These are phyloP conservation scores for Penicillium sp. DNA, from an alignment of 2,329 filamentous ascomycete genomes.

Conservation along the genomic window DNA sequence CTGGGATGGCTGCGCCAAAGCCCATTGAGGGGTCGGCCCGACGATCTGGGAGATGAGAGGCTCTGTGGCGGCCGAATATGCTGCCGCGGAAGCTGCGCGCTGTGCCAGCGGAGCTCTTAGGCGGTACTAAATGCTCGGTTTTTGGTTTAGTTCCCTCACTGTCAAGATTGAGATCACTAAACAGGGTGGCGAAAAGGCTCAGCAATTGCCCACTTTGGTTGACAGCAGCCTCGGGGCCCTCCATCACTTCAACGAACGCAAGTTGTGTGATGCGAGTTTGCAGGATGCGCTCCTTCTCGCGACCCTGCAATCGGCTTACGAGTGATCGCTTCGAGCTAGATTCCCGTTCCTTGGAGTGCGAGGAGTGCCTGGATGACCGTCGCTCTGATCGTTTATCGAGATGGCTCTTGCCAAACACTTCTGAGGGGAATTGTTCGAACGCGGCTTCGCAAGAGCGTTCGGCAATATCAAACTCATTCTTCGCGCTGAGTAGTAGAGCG, in stretches of 20 bases:
- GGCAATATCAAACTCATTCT: slow-evolving; percentile 81
- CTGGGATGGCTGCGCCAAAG: slow-evolving; percentile 20
- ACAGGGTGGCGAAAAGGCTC: slow-evolving; percentile 77
- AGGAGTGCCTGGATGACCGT: slow-evolving; percentile 31
- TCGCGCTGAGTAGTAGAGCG: slow-evolving; percentile 79
- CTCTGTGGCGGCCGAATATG: slow-evolving; percentile 69
- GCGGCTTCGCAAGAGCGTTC: slow-evolving; percentile 83
- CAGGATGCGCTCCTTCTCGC: slow-evolving; percentile 84
- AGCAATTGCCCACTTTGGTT: slow-evolving; percentile 86
- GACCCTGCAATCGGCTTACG: slow-evolving; percentile 77
- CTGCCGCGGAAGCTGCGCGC: slow-evolving; percentile 70
- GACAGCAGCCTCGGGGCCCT: slow-evolving; percentile 81
- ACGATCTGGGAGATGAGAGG: slow-evolving; percentile 49
- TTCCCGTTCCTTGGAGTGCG: slow-evolving; percentile 26
- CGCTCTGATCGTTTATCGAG: slow-evolving; percentile 45
- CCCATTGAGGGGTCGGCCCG: slow-evolving; percentile 45
- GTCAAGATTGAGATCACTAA: slow-evolving; percentile 61
- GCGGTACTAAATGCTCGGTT: slow-evolving; percentile 54
- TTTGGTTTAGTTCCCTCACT: slow-evolving; percentile 28
- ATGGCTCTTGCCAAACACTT: slow-evolving; percentile 68
- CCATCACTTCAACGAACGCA: slow-evolving; percentile 76
- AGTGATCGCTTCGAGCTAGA: slow-evolving; percentile 49
- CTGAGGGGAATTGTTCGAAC: slow-evolving; percentile 83
- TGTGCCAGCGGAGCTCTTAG: slow-evolving; percentile 71
- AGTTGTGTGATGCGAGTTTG: slow-evolving; percentile 96